Base-by-base conservation (phyloP, 2,329 filamentous ascomycete species). In the Spiromastix sp. region DNA sequence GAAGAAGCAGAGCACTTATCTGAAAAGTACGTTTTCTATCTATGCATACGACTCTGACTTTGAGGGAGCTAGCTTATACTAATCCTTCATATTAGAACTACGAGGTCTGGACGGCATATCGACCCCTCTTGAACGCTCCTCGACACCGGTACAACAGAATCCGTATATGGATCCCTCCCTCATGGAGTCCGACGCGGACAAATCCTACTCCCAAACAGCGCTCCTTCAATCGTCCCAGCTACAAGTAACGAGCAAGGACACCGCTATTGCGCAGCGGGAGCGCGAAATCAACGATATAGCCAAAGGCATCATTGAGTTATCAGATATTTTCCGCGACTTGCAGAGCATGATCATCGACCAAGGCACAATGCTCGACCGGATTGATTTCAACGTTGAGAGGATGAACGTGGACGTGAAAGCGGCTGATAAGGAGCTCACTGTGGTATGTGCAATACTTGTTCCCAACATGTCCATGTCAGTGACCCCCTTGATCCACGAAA, bases 231-330 rank as follows among this genome's bases (percentile, higher is more conserved):
- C 85, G 1, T 71, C 73, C 21, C 75, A 82, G 48, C 59, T 68
- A 57, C 50, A 73, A 72, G 45, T 50, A 8, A 56, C 51, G 7
- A 81, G 79, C 39, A 86, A 93, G 52, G 89, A 96, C 54, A 70
- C 79, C 2, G 77, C 77, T 24, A 96, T 98, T 48, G 75, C 80
- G 42, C 91, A 96, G 57, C 83, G 91, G 44, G 91, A 98, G 61
- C 79, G 83, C 26, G 91, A 96, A 60, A 98, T 98, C 50, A 93
- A 93, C 54, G 87, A 95, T 49, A 98, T 98, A 44, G 91, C 91
- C 2, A 87, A 95, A 56, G 89, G 91, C 39, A 96, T 98, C 59
- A 96, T 98, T 51, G 89, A 96, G 55, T 68, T 98, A 5, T 85
- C 89, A 3, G 91, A 95, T 56, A 85, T 98, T 33, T 98, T 98